Percentiles rank a stretch among this genome's conserved stretches.
phyloP scores from a whole-genome alignment of 139 green algal species.

The Chlorella sp. region DNA sequence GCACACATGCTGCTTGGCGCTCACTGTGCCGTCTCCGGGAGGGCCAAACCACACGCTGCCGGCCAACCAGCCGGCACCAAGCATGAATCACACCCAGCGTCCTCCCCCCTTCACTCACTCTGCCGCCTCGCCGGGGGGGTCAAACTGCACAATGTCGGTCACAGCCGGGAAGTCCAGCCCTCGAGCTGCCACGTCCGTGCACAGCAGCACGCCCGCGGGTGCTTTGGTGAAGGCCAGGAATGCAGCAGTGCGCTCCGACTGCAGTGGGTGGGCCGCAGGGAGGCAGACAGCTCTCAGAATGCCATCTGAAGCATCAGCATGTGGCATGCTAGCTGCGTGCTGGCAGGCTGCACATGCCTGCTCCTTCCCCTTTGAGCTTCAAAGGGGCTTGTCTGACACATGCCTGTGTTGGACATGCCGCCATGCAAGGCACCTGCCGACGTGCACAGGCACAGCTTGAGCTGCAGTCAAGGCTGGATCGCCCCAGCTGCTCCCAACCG shows the following conservation, averaged over 20 bases:
- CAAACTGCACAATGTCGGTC: conserved; percentile 91
- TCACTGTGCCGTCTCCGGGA: too few species aligned
- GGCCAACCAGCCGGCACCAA: background rate
- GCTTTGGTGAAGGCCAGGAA: conserved; percentile 75
- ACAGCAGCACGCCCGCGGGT: conserved; percentile 75
- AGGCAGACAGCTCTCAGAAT: background rate
- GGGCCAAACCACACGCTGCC: too few species aligned
- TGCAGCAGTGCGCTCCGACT: conserved; percentile 73
- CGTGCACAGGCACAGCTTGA: background rate
- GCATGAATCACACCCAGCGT: background rate
- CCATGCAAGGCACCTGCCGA: background rate
- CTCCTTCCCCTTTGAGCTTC: too few species aligned
- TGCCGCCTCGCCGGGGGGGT: conserved; percentile 82
- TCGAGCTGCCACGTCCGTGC: conserved; percentile 86
- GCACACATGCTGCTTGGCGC: too few species aligned
- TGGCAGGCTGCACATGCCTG: too few species aligned
- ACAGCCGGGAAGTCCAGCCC: conserved; percentile 95
- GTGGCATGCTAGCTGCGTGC: background rate
- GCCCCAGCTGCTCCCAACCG: too few species aligned
- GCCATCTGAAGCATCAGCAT: background rate
- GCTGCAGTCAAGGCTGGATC: too few species aligned
- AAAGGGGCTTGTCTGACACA: too few species aligned
- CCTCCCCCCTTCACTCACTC: conserved; percentile 64
- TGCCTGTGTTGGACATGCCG: background rate
- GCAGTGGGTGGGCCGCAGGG: background rate